These are phyloP conservation scores for Pichia kluyveri DNA, from an alignment of 805 yeast species.

Conservation along the genomic window DNA sequence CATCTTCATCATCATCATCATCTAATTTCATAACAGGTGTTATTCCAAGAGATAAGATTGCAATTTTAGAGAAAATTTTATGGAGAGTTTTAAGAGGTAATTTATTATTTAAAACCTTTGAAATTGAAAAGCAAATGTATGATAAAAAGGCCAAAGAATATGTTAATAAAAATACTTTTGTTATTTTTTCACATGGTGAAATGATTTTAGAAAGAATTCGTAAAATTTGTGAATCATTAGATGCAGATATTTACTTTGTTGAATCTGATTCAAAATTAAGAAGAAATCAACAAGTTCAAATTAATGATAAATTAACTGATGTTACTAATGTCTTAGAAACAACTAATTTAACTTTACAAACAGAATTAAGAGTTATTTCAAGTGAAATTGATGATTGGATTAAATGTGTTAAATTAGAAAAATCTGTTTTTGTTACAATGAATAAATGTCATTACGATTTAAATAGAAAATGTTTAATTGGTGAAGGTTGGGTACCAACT, in stretches of 20 bases:
- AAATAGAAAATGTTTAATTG: slow-evolving; percentile 55
- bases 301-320: slow-evolving; percentile 45
- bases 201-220: slow-evolving; percentile 61
- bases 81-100: slow-evolving; percentile 96
- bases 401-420: slow-evolving; percentile 43
- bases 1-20: slow-evolving; percentile 6
- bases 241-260: slow-evolving; percentile 65
- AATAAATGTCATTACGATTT: slow-evolving; percentile 63
- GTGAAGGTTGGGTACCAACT: slow-evolving; percentile 69
- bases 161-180: slow-evolving; percentile 71
- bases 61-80: slow-evolving; percentile 66
- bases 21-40: slow-evolving; percentile 70
- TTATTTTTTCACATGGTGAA: slow-evolving; percentile 87
- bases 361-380: slow-evolving; percentile 58
- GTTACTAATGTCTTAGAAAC: slow-evolving; percentile 39
- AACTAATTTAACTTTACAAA: slow-evolving; percentile 45
- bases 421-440: slow-evolving; percentile 47
- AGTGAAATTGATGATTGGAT: slow-evolving; percentile 56
- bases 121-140: slow-evolving; percentile 58
- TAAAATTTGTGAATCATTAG: slow-evolving; percentile 83
- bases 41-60: slow-evolving; percentile 60
- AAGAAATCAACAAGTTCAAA: slow-evolving; percentile 29
- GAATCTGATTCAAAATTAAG: slow-evolving; percentile 34
- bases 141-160: slow-evolving; percentile 49
- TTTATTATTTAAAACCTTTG: slow-evolving; percentile 65